phyloP scores from a whole-genome alignment of 2,329 filamentous ascomycete genomes.

The Piedraia hortae region DNA sequence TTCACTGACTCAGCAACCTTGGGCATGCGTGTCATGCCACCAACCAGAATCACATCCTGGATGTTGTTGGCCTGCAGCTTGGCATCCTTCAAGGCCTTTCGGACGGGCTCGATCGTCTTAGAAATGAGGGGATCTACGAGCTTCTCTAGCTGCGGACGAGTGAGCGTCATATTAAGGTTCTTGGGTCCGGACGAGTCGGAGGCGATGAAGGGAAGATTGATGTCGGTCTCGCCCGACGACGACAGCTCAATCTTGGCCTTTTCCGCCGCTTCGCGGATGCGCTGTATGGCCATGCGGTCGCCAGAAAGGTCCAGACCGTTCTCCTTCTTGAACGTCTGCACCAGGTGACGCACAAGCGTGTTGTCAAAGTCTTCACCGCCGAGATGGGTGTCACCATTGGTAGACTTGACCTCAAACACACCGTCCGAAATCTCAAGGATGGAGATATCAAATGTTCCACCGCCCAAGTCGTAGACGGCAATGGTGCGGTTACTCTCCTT shows the following conservation, averaged over 20 bases:
- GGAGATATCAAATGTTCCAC: constrained; percentile 98
- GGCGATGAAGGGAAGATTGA: constrained; percentile 97
- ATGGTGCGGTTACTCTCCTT: constrained; percentile 76
- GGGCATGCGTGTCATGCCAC: constrained; percentile 98
- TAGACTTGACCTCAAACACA: constrained; percentile 97
- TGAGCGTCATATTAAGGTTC: constrained; percentile 94
- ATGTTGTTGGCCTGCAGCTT: constrained; percentile 76
- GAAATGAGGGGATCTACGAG: constrained; percentile 74
- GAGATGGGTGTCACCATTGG: constrained; percentile 93
- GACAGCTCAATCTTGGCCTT: constrained; percentile 99
- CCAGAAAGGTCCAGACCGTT: constrained; percentile 66
- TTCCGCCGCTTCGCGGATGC: constrained; percentile 94
- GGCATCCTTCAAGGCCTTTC: constrained; percentile 92
- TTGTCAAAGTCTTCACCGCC: constrained; percentile 98
- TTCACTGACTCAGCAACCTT: constrained; percentile 93
- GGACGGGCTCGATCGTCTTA: constrained; percentile 70
- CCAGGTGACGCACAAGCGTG: constrained; percentile 71
- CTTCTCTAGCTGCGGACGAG: constrained; percentile 71
- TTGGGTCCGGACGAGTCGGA: constrained; percentile 85
- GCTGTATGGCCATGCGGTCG: constrained; percentile 96
- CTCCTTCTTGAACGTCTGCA: constrained; percentile 90
- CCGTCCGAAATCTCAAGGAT: constrained; percentile 92
- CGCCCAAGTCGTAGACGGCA: constrained; percentile 91
- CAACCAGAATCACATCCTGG: constrained; percentile 90
- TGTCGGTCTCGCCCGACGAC: constrained; percentile 81